Evolutionary conservation across 768 basidiomycete species (phyloP).

Genomic region (Suillus sp.): DNA sequence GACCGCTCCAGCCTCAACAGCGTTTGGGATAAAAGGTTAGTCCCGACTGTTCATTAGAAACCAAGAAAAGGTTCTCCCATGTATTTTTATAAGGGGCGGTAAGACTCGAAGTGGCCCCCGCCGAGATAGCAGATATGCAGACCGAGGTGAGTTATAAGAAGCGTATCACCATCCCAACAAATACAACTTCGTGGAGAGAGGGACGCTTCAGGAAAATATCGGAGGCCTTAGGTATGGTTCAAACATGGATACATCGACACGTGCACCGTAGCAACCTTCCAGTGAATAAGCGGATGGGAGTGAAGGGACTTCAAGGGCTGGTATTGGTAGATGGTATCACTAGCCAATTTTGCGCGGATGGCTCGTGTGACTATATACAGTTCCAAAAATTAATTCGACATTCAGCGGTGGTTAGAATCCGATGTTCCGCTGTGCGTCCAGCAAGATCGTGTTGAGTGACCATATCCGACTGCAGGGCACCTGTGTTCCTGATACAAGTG

Average conservation of each 20-base stretch:
- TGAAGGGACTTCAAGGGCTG: neutral
- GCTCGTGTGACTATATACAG: neutral
- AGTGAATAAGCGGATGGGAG: neutral
- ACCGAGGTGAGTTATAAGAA: neutral
- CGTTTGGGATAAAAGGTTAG: neutral
- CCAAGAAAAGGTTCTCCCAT: neutral
- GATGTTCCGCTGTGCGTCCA: neutral
- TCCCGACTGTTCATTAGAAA: neutral
- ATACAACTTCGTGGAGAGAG: neutral
- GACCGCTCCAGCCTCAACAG: neutral
- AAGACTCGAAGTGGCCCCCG: neutral
- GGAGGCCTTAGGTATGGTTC: neutral
- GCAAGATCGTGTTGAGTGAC: neutral
- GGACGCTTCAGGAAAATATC: neutral
- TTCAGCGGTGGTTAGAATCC: neutral
- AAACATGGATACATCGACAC: neutral
- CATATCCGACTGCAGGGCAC: neutral
- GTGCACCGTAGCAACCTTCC: neutral
- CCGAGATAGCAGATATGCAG: neutral
- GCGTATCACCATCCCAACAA: neutral
- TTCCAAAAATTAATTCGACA: neutral
- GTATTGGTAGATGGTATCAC: neutral
- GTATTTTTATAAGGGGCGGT: neutral
- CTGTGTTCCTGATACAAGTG: neutral
- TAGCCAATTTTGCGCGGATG: neutral